Evolutionary conservation across 2,329 filamentous ascomycete genomes (phyloP), one percentile per base, ranked within the genome.

Genomic region (Myotisia sp.): DNA sequence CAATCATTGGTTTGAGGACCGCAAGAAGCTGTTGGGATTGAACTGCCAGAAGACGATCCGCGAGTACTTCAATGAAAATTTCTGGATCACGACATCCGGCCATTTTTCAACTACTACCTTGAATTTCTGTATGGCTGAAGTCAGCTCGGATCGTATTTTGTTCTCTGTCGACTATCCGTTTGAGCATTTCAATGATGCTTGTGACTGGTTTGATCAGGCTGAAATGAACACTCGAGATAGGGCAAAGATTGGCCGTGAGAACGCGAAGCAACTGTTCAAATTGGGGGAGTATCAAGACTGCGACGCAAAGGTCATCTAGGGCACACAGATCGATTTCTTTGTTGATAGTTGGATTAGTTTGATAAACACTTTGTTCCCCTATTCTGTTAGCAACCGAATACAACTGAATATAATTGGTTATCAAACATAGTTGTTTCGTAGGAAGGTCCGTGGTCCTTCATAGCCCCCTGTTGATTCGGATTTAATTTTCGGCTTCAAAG

Each of bases 231-330:
- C 50, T 5, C 44, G 43, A 1, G 58, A 55, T 40, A 48, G 51
- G 26, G 43, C 49, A 41, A 60, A 60, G 47, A 63, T 65, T 47
- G 62, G 61, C 3, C 48, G 59, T 39, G 60, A 63, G 36, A 65
- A 65, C 47, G 60, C 62, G 27, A 63, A 60, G 53, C 53, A 43
- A 34, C 33, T 65, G 36, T 62, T 65, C 22, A 47, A 58, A 40
- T 33, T 58, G 34, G 48, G 46, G 20, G 21, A 37, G 18, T 56
- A 53, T 36, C 52, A 54, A 43, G 54, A 56, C 21, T 33, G 38
- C 23, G 38, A 40, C 12, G 31, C 36, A 5, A 24, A 24, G 22
- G 22, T 24, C 12, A 24, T 24, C 12, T 24, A 12, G 12, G 12
- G n/a, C n/a, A n/a, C n/a, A n/a, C n/a, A n/a, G n/a, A n/a, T n/a